phyloP scores from a whole-genome alignment of 225 moss, liverwort and hornwort genomes.

The Ulota crispa region DNA sequence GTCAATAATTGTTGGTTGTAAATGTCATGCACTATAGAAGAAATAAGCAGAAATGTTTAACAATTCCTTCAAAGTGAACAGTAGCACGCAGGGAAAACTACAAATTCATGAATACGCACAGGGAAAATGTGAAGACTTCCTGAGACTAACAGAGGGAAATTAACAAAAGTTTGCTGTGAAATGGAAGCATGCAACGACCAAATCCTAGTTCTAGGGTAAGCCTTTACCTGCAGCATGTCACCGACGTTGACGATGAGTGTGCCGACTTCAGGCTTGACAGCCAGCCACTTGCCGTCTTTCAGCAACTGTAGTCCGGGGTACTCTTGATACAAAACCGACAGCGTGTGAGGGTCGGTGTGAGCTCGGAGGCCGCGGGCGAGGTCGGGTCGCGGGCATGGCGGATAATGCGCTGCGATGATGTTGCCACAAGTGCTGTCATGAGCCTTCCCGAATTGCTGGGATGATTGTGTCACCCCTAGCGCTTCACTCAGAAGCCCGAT shows the following conservation, averaged over 20 bases:
- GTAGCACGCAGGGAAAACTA: too few species aligned
- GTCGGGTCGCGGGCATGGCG: conserved; percentile 21
- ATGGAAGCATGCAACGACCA: too few species aligned
- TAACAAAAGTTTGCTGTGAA: too few species aligned
- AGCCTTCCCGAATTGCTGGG: not conserved
- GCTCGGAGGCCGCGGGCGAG: not conserved
- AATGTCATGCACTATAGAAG: too few species aligned
- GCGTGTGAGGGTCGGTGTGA: conserved; percentile 12
- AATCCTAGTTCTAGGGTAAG: not conserved
- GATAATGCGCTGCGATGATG: conserved; percentile 11
- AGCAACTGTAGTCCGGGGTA: conserved; percentile 21
- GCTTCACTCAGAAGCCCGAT: conserved; percentile 6
- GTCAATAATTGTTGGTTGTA: too few species aligned
- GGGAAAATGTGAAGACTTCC: too few species aligned
- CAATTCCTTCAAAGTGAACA: too few species aligned
- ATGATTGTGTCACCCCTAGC: not conserved
- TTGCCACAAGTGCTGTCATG: not conserved
- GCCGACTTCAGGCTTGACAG: conserved; percentile 10
- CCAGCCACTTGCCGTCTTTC: conserved; percentile 18
- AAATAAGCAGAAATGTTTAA: too few species aligned
- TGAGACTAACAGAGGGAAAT: too few species aligned
- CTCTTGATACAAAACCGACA: conserved; percentile 16
- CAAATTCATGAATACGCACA: too few species aligned
- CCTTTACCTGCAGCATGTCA: conserved; percentile 19
- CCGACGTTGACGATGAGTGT: conserved; percentile 19